Conservation (phyloP, 441 rosid genomes). For the Gossypium davidsonii region DNA sequence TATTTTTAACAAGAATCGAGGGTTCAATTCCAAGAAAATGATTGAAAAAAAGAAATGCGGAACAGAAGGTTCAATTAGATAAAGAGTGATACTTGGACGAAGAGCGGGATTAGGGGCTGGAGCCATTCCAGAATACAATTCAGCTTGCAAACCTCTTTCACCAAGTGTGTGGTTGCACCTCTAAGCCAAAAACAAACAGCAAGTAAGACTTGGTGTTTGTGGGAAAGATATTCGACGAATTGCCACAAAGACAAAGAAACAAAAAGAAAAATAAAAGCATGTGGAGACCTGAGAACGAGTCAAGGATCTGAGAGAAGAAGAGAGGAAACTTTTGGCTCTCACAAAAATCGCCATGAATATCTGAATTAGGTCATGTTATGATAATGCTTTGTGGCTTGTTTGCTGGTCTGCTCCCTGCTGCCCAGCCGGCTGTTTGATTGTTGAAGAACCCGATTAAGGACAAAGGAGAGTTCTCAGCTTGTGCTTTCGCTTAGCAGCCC, state of each 20-base stretch:
- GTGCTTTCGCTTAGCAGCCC: background rate
- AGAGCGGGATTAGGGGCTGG: slow-evolving; percentile 16
- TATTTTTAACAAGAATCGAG: background rate
- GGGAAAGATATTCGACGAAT: slow-evolving; percentile 43
- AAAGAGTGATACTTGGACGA: slow-evolving; percentile 23
- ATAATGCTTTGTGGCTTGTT: background rate
- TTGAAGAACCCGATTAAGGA: background rate
- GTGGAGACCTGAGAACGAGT: slow-evolving; percentile 37
- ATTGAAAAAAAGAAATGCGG: background rate
- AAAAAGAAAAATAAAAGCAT: background rate
- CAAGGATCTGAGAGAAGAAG: slow-evolving; percentile 39
- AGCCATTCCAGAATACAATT: slow-evolving; percentile 12
- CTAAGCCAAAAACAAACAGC: slow-evolving; percentile 17
- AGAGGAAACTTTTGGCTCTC: slow-evolving; percentile 26
- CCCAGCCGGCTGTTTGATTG: background rate
- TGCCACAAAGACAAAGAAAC: slow-evolving; percentile 16
- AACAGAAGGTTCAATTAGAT: background rate
- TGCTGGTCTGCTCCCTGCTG: background rate
- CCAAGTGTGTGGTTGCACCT: slow-evolving; percentile 36
- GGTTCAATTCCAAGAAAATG: background rate
- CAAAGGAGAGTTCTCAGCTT: background rate
- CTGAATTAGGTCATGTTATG: slow-evolving; percentile 3
- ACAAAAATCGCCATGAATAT: slow-evolving; percentile 38
- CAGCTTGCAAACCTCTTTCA: slow-evolving; percentile 17
- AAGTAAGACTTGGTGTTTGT: background rate